Evolutionary conservation across 495 filamentous ascomycete genomes (phyloP), one percentile per base, ranked within the genome.

Genomic region (Neurospora tetraspora): DNA sequence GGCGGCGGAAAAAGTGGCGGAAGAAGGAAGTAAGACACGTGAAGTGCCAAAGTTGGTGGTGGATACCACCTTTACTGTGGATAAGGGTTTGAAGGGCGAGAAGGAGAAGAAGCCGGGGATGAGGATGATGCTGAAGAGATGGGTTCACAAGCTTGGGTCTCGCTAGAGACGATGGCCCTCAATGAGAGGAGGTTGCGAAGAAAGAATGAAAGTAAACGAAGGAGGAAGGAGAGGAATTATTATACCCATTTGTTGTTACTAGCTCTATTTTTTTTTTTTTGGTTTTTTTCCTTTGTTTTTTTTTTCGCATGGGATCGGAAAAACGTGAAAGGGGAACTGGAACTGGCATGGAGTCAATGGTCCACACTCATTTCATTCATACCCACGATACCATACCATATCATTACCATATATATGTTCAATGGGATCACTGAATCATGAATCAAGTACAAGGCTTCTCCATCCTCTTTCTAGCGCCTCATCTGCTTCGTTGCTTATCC

Each of bases 121-220:
- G 37, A 71, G 76, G 16, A 59, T 70, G 65, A 73, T 73, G 70
- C 9, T 78, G 39, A 38, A 23, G 14, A 69, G 74, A 59, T 78
- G 77, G 77, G 71, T 76, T 16, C 76, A 78, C 10, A 75, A 61
- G 61, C n/a, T 78, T 36, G 75, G 76, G 7, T 68, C 69, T 71
- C 72, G 72, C 12, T 77, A 77, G 75, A 70, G 70, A 34, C 71
- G 74, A 61, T 34, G 53, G 53, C 53, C 53, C 20, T 53, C 47
- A 5, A 27, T 53, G 45, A 53, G 20, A 27, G 45, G 20, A 12
- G 1, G 2, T 27, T 12, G 20, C 20, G 5, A 23, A 53, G 45
- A 53, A 34, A 18, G 14, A 9, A 1, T 16, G 53, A 61, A 34
- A 4, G 27, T 4, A 4, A 18, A 8, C 0, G 23, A 34, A 61